These are phyloP conservation scores for Trichosporon coremiiforme DNA, from an alignment of 1,284 basidiomycete species.

Conservation along the genomic window DNA sequence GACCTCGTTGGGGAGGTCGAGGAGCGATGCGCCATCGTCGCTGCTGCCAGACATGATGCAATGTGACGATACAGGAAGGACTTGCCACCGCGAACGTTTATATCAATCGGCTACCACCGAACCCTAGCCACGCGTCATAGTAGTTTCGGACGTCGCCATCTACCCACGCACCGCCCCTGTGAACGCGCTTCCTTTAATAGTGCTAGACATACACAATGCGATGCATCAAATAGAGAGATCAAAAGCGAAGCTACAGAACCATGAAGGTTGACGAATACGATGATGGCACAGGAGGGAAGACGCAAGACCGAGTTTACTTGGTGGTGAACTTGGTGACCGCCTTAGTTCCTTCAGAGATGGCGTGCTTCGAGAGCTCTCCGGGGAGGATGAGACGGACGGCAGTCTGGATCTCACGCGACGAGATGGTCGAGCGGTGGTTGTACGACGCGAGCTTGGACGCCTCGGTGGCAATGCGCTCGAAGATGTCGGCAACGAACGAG, in stretches of 20 bases:
- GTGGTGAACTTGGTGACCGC: slow-evolving; percentile 62
- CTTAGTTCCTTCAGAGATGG: slow-evolving; percentile 75
- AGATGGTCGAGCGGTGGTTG: slow-evolving; percentile 93
- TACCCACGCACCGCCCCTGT: not conserved
- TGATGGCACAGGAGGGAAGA: slow-evolving; percentile 11
- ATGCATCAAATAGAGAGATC: slow-evolving; percentile 17
- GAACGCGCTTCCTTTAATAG: not conserved
- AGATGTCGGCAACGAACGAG: slow-evolving; percentile 91
- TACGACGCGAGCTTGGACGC: slow-evolving; percentile 90
- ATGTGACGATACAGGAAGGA: not conserved
- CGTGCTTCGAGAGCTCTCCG: slow-evolving; percentile 77
- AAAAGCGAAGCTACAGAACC: slow-evolving; percentile 18
- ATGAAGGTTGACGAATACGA: not conserved
- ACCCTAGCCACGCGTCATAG: slow-evolving; percentile 2
- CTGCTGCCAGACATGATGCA: slow-evolving; percentile 2
- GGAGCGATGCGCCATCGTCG: slow-evolving; percentile 19
- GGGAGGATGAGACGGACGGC: slow-evolving; percentile 88
- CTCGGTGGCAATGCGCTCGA: slow-evolving; percentile 88
- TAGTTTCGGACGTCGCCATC: not conserved
- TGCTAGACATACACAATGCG: slow-evolving; percentile 18
- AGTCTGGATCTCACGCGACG: slow-evolving; percentile 91
- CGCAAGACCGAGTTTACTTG: slow-evolving; percentile 49
- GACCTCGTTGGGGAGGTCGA: slow-evolving; percentile 62
- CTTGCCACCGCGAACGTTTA: slow-evolving; percentile 10
- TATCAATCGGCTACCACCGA: not conserved